Evolutionary conservation across 2,329 filamentous ascomycete genomes (phyloP).

Genomic region (Tympanopsis confertula): DNA sequence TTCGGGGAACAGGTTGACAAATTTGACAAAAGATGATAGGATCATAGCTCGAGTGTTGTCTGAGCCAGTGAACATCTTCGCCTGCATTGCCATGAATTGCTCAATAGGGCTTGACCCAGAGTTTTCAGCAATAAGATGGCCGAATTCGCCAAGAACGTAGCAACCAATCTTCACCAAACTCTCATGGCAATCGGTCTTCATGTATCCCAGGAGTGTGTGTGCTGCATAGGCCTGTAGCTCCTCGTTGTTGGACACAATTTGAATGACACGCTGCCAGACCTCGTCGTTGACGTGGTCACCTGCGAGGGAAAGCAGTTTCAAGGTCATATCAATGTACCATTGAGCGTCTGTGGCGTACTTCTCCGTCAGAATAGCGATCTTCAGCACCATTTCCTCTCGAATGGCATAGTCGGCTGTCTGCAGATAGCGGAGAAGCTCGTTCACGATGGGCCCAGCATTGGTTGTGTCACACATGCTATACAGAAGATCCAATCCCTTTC

Average conservation of each 20-base stretch:
- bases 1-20: conserved; percentile 94
- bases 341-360: conserved; percentile 97
- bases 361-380: conserved; percentile 95
- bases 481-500: conserved; percentile 87
- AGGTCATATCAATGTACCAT: conserved; percentile 97
- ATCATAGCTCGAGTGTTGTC: conserved; percentile 87
- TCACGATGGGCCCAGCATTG: conserved; percentile 89
- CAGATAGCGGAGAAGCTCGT: conserved; percentile 84
- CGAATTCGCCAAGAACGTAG: conserved; percentile 92
- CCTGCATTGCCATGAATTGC: conserved; percentile 84
- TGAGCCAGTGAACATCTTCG: conserved; percentile 80
- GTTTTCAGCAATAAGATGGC: conserved; percentile 88
- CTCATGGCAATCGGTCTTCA: conserved; percentile 93
- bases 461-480: conserved; percentile 99
- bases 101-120: conserved; percentile 90
- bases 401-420: conserved; percentile 97
- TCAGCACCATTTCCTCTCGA: conserved; percentile 96
- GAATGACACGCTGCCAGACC: conserved; percentile 96
- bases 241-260: conserved; percentile 98
- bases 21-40: conserved; percentile 91
- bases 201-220: conserved; percentile 81
- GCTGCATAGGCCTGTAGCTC: conserved; percentile 94
- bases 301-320: conserved; percentile 88
- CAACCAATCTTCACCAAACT: conserved; percentile 95
- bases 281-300: conserved; percentile 98